phyloP scores from a whole-genome alignment of 805 yeast genomes.

The Priceomyces haplophilus region DNA sequence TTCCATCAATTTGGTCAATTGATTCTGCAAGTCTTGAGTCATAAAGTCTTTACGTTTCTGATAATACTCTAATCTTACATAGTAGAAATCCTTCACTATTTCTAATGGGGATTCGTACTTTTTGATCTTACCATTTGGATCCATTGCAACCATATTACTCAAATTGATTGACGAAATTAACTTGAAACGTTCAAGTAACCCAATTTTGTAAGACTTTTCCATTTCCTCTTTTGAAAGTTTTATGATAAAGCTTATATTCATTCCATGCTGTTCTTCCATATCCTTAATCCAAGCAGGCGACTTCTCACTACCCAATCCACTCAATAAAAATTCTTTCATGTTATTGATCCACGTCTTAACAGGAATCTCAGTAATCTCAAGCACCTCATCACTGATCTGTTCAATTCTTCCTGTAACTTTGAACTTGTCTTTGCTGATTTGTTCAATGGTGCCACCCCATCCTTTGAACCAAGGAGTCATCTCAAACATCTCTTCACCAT shows the following conservation, averaged over 20 bases:
- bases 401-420: slow-evolving; percentile 78
- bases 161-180: slow-evolving; percentile 64
- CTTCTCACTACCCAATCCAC: slow-evolving; percentile 78
- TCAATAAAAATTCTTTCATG: slow-evolving; percentile 78
- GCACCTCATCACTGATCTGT: slow-evolving; percentile 70
- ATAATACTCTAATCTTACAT: slow-evolving; percentile 82
- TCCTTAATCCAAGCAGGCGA: slow-evolving; percentile 84
- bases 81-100: slow-evolving; percentile 80
- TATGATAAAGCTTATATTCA: slow-evolving; percentile 74
- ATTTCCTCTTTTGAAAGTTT: slow-evolving; percentile 76
- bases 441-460: slow-evolving; percentile 83
- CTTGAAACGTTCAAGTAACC: slow-evolving; percentile 82
- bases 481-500: slow-evolving; percentile 62
- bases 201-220: slow-evolving; percentile 70
- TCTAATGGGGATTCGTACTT: slow-evolving; percentile 74
- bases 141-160: slow-evolving; percentile 94
- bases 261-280: slow-evolving; percentile 90
- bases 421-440: slow-evolving; percentile 62
- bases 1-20: slow-evolving; percentile 66
- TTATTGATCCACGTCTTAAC: slow-evolving; percentile 89
- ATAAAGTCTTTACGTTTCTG: slow-evolving; percentile 85
- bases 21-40: slow-evolving; percentile 66
- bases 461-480: slow-evolving; percentile 95
- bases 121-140: slow-evolving; percentile 81
- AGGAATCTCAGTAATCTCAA: slow-evolving; percentile 92